Evolutionary conservation across 768 basidiomycete species (phyloP).

Genomic region (Suillus discolor): DNA sequence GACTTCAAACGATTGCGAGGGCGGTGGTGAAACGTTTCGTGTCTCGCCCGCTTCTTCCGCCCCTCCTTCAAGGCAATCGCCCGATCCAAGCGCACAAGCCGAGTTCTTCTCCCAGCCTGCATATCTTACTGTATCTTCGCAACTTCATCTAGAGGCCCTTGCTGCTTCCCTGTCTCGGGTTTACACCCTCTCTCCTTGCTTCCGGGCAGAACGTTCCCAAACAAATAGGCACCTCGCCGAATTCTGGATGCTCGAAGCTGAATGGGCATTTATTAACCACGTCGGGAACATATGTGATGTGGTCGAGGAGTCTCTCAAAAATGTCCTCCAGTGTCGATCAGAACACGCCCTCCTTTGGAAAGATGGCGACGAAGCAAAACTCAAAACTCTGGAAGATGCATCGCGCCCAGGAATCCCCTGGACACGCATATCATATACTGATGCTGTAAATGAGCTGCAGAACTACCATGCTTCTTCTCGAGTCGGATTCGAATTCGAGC

Average conservation of each 20-base stretch:
- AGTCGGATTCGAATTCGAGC: constrained; percentile 51
- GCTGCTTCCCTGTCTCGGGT: constrained; percentile 77
- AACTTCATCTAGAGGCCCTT: constrained; percentile 92
- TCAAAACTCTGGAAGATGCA: constrained; percentile 38
- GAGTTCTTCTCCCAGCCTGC: constrained; percentile 80
- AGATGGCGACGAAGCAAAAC: constrained; percentile 37
- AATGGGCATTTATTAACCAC: constrained; percentile 66
- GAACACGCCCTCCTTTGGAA: constrained; percentile 38
- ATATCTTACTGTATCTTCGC: constrained; percentile 93
- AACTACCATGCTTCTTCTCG: constrained; percentile 31
- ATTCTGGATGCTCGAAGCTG: constrained; percentile 99
- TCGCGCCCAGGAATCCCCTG: constrained; percentile 47
- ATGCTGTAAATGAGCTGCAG: constrained; percentile 66
- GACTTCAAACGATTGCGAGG: constrained; percentile 93
- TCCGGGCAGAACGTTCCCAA: constrained; percentile 88
- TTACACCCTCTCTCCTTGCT: constrained; percentile 92
- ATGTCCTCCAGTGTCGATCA: constrained; percentile 32
- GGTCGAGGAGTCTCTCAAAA: constrained; percentile 57
- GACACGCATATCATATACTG: constrained; percentile 76
- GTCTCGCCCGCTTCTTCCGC: constrained; percentile 47
- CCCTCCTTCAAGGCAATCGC: constrained; percentile 14
- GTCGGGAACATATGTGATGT: constrained; percentile 56
- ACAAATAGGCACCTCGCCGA: constrained; percentile 94
- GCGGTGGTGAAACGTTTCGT: constrained; percentile 90
- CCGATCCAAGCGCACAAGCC: constrained; percentile 20